A percentile compares a stretch with the other conserved stretches of the same genome.
Evolutionary conservation across 768 basidiomycete species (phyloP).

Genomic region (Podaxis rugospora): DNA sequence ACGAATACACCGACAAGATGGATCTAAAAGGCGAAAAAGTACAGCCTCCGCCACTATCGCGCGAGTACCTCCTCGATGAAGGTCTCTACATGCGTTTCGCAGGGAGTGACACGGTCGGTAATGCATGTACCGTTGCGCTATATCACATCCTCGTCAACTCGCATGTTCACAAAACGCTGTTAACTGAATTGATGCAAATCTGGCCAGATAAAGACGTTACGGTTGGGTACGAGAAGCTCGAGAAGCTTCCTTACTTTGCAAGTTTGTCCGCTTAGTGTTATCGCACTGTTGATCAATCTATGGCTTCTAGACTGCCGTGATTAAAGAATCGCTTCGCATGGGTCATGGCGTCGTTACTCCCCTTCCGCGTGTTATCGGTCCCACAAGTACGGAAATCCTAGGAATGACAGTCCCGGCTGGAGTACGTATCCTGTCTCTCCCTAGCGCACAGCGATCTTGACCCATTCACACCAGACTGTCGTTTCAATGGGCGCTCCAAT

Average conservation of each 20-base stretch:
- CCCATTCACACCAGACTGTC: constrained; percentile 26
- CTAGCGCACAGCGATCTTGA: background rate
- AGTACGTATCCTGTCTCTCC: constrained; percentile 19
- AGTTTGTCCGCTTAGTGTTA: constrained; percentile 13
- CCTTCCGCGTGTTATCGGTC: constrained; percentile 35
- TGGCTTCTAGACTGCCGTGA: constrained; percentile 34
- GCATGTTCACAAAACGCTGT: constrained; percentile 24
- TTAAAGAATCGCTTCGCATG: constrained; percentile 43
- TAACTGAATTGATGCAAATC: constrained; percentile 27
- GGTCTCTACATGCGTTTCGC: constrained; percentile 34
- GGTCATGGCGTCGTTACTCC: constrained; percentile 34
- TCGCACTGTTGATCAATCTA: background rate
- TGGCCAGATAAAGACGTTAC: constrained; percentile 36
- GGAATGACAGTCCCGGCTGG: constrained; percentile 33
- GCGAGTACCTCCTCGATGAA: constrained; percentile 32
- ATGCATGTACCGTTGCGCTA: constrained; percentile 31
- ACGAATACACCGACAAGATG: background rate
- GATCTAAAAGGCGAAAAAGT: constrained; percentile 17
- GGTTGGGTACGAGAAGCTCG: constrained; percentile 31
- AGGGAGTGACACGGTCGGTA: constrained; percentile 41
- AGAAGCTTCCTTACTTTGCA: constrained; percentile 43
- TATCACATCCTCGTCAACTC: constrained; percentile 33
- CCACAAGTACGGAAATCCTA: constrained; percentile 28
- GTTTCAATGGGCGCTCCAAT: constrained; percentile 36
- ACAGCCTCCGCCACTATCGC: constrained; percentile 25